phyloP scores from a whole-genome alignment of 2,329 filamentous ascomycete genomes.

The Ustilaginoidea virens region DNA sequence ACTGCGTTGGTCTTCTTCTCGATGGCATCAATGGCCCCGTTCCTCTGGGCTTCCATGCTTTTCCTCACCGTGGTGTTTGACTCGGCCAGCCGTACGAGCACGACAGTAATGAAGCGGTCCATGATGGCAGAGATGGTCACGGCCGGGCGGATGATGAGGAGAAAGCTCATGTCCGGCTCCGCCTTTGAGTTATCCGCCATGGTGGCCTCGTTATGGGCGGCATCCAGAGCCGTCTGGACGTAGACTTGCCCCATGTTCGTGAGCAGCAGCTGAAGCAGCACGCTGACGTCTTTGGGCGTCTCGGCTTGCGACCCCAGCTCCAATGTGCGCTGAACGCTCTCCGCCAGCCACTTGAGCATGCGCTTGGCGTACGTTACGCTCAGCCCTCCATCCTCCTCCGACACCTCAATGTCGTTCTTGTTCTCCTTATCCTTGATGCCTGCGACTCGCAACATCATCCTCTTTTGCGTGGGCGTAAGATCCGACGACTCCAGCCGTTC shows the following conservation, averaged over 20 bases:
- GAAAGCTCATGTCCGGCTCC: conserved; percentile 77
- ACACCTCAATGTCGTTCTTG: conserved; percentile 78
- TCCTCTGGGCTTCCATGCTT: conserved; percentile 75
- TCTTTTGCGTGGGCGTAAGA: conserved; percentile 73
- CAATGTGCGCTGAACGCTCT: conserved; percentile 79
- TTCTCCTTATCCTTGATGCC: conserved; percentile 63
- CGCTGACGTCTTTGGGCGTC: conserved; percentile 84
- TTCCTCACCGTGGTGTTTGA: conserved; percentile 80
- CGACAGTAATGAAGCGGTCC: conserved; percentile 78
- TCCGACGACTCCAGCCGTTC: conserved; percentile 81
- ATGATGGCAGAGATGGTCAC: conserved; percentile 87
- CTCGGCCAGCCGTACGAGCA: conserved; percentile 78
- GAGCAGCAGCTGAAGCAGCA: conserved; percentile 69
- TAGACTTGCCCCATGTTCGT: conserved; percentile 78
- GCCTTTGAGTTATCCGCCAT: conserved; percentile 64
- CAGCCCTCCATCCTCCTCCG: conserved; percentile 74
- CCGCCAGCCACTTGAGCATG: conserved; percentile 95
- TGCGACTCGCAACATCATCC: conserved; percentile 79
- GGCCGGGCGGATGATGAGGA: conserved; percentile 62
- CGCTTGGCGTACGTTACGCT: conserved; percentile 82
- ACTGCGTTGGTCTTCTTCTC: conserved; percentile 65
- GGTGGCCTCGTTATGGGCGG: conserved; percentile 56
- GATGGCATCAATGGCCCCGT: conserved; percentile 56
- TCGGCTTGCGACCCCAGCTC: conserved; percentile 81
- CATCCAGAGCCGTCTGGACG: conserved; percentile 50